Evolutionary conservation across 768 basidiomycete genomes (phyloP).

Genomic region (Mycena albidolilacea): DNA sequence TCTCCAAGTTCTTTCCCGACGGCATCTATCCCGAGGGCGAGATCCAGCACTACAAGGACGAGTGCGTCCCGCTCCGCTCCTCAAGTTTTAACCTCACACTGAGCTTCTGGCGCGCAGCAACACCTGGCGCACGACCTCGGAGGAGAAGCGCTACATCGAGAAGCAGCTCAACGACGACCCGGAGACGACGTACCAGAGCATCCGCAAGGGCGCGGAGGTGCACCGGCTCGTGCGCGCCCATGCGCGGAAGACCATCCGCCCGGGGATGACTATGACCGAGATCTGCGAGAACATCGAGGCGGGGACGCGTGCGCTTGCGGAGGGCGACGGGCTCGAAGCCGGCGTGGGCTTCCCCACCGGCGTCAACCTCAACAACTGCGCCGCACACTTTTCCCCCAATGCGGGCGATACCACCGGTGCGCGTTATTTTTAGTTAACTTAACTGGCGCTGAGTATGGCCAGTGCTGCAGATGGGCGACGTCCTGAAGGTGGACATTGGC

Average conservation of each 20-base stretch:
- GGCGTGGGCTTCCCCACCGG: conserved; percentile 99
- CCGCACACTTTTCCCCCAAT: conserved; percentile 97
- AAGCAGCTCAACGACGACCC: conserved; percentile 84
- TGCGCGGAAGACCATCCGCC: conserved; percentile 87
- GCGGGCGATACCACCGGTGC: conserved; percentile 88
- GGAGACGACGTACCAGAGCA: conserved; percentile 87
- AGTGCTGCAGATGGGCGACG: conserved; percentile 89
- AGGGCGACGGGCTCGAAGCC: conserved; percentile 87
- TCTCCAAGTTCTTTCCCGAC: conserved; percentile 90
- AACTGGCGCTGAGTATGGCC: conserved; percentile 23
- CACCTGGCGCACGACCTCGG: conserved; percentile 88
- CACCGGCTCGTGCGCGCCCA: conserved; percentile 92
- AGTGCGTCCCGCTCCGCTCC: conserved; percentile 68
- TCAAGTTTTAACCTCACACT: conserved; percentile 15
- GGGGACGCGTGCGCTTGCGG: conserved; percentile 90
- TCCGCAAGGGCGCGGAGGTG: conserved; percentile 95
- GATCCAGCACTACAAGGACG: conserved; percentile 91
- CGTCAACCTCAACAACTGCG: conserved; percentile 92
- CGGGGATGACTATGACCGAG: conserved; percentile 95
- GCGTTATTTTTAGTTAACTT: conserved; percentile 43
- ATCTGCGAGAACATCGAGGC: conserved; percentile 96
- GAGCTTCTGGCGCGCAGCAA: conserved; percentile 67
- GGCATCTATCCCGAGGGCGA: conserved; percentile 95
- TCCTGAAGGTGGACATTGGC: conserved; percentile 97
- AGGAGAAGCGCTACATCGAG: conserved; percentile 91